Evolutionary conservation across 2,329 filamentous ascomycete species (phyloP).

Genomic region (Diaporthe caulivora): DNA sequence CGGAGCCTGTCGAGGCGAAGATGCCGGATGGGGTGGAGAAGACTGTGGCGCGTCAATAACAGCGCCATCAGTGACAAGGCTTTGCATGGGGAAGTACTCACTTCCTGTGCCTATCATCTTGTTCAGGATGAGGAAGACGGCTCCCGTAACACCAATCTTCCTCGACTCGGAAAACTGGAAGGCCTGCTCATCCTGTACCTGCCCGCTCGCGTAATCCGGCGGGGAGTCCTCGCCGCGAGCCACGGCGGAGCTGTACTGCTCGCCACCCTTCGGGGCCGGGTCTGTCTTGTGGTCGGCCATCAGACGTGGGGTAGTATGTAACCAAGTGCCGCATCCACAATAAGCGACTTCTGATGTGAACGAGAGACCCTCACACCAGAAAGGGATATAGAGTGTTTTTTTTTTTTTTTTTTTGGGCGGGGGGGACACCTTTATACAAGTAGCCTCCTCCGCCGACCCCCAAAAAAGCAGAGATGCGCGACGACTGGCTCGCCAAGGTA

Average conservation of each 20-base stretch:
- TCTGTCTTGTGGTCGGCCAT: conserved; percentile 24
- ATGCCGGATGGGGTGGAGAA: conserved; percentile 68
- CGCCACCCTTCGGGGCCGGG: background rate
- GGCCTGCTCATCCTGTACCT: conserved; percentile 44
- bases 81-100: conserved; percentile 47
- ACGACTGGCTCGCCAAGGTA: conserved; percentile 15
- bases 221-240: background rate
- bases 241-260: background rate
- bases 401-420: too few species aligned
- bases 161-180: conserved; percentile 55
- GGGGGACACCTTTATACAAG: conserved; percentile 7
- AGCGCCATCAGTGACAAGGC: background rate
- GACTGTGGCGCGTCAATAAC: conserved; percentile 43
- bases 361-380: conserved; percentile 4
- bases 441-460: background rate
- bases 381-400: background rate
- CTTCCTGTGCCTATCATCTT: conserved; percentile 72
- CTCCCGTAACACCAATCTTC: conserved; percentile 65
- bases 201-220: background rate
- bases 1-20: conserved; percentile 64
- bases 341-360: background rate
- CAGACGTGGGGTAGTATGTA: background rate
- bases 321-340: background rate
- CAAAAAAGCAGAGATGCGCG: background rate
- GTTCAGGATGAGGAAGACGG: conserved; percentile 68